phyloP scores from a whole-genome alignment of 2,329 filamentous ascomycete genomes.

The Diaporthe sp. region DNA sequence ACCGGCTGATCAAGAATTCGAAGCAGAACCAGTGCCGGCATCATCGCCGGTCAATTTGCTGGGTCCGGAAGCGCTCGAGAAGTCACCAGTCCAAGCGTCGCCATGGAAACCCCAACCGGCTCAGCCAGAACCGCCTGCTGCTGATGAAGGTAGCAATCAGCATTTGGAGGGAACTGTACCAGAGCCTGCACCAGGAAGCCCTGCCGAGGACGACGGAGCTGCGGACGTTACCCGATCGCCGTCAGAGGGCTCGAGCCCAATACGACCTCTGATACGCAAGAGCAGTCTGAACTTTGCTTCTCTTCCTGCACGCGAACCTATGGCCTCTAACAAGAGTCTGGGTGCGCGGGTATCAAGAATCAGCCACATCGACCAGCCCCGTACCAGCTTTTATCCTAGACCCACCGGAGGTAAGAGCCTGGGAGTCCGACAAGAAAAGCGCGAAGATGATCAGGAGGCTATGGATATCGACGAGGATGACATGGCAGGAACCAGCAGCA shows the following conservation, averaged over 20 bases:
- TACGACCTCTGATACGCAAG: conserved; percentile 84
- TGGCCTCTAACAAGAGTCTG: conserved; percentile 85
- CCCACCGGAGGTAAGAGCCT: conserved; percentile 80
- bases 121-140: neutral
- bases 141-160: conserved; percentile 29
- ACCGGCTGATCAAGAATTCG: conserved; percentile 19
- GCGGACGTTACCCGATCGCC: conserved; percentile 66
- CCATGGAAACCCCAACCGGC: conserved; percentile 26
- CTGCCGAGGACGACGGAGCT: conserved; percentile 41
- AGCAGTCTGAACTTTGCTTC: conserved; percentile 96
- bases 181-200: conserved; percentile 8
- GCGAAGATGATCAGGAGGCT: conserved; percentile 61
- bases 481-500: conserved; percentile 52
- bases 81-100: conserved; percentile 31
- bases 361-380: conserved; percentile 80
- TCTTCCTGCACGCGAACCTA: conserved; percentile 88
- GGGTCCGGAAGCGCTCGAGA: conserved; percentile 6
- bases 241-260: conserved; percentile 79
- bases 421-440: conserved; percentile 59
- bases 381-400: conserved; percentile 79
- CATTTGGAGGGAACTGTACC: conserved; percentile 35
- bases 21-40: conserved; percentile 32
- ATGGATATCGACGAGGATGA: conserved; percentile 61
- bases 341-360: conserved; percentile 78
- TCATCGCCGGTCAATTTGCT: conserved; percentile 37